Conservation (phyloP, 306 rosid species). For the Gillenia trifoliata region DNA sequence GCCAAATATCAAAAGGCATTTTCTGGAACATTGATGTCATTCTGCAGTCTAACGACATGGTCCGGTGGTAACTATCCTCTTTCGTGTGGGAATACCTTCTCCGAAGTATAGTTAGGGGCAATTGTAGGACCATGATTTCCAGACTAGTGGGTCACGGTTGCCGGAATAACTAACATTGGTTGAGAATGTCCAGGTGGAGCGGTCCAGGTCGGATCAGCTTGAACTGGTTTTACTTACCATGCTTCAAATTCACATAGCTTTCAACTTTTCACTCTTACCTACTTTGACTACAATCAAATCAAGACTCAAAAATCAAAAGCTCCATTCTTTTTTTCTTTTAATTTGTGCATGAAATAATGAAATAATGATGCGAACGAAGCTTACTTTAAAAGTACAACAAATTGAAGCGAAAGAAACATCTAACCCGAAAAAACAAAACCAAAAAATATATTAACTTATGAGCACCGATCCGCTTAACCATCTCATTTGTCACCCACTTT, state of each 20-base stretch:
- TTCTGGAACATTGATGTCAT: too few species aligned
- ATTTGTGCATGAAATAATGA: not conserved
- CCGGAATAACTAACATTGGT: too few species aligned
- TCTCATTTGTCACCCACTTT: not conserved
- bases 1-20: too few species aligned
- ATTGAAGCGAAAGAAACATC: not conserved
- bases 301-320: not conserved
- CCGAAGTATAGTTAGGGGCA: too few species aligned
- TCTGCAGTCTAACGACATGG: too few species aligned
- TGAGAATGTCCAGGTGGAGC: too few species aligned
- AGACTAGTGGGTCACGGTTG: too few species aligned
- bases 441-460: not conserved
- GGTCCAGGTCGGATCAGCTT: too few species aligned
- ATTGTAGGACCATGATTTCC: too few species aligned
- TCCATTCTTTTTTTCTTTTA: not conserved
- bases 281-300: not conserved
- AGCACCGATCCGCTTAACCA: not conserved
- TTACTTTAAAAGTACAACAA: conserved; percentile 1
- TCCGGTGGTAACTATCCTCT: too few species aligned
- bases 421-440: not conserved
- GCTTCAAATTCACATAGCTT: not conserved
- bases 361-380: not conserved
- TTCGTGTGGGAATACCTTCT: too few species aligned
- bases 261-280: not conserved
- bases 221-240: not conserved